phyloP scores from a whole-genome alignment of 1,284 basidiomycete genomes.

The Leccinum subatratum region DNA sequence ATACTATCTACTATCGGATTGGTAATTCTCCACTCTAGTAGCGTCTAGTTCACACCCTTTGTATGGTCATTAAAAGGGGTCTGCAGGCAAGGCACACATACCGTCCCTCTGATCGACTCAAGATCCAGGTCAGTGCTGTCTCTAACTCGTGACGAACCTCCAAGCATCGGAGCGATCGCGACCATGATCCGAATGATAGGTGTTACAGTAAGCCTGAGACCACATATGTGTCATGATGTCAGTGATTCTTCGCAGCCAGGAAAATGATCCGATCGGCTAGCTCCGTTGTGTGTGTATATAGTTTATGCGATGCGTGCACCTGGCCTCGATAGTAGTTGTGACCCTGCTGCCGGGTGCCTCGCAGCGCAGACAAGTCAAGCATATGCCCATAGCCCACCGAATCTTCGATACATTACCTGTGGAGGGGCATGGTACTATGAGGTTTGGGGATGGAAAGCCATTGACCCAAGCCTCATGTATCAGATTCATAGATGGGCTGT shows the following conservation, averaged over 20 bases:
- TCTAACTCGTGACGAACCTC: constrained; percentile 13
- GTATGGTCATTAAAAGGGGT: constrained; percentile 29
- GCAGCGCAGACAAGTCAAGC: not conserved
- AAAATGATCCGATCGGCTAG: not conserved
- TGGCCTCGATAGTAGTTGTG: not conserved
- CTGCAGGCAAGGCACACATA: constrained; percentile 59
- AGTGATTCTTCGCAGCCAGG: not conserved
- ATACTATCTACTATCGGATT: not conserved
- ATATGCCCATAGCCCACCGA: not conserved
- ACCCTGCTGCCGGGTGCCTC: not conserved
- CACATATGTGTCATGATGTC: not conserved
- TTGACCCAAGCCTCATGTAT: not conserved
- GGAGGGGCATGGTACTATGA: not conserved
- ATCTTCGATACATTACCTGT: not conserved
- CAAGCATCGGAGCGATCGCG: not conserved
- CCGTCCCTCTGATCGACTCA: constrained; percentile 44
- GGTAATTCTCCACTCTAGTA: not conserved
- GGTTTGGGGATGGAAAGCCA: not conserved
- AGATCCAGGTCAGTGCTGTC: constrained; percentile 39
- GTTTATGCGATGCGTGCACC: not conserved
- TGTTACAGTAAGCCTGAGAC: no score
- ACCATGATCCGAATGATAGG: no score
- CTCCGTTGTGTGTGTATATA: not conserved
- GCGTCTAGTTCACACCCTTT: not conserved
- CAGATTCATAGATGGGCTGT: not conserved